phyloP scores from a whole-genome alignment of 345 rosid genomes.

The Jatropha curcas region DNA sequence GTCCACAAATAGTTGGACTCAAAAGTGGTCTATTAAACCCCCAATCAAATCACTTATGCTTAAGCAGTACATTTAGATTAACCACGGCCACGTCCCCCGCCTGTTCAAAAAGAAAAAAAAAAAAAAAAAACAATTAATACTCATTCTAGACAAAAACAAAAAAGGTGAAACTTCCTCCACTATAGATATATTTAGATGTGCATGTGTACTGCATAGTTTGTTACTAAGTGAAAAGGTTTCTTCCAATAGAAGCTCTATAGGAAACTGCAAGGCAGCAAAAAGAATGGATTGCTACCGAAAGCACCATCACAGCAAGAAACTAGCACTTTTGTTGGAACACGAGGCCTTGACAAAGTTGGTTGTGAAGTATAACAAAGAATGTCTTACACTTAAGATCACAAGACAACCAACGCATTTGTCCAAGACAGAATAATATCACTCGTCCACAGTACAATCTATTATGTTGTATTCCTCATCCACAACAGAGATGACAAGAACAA shows the following conservation, averaged over 20 bases:
- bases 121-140: not conserved
- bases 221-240: not conserved
- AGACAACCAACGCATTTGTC: conserved; percentile 1
- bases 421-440: not conserved
- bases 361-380: not conserved
- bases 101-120: not conserved
- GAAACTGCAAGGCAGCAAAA: not conserved
- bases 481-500: not conserved
- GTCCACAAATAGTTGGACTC: not conserved
- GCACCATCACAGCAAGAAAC: not conserved
- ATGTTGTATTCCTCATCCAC: not conserved
- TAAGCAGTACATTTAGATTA: not conserved
- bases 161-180: not conserved
- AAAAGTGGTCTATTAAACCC: not conserved
- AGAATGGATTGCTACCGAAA: not conserved
- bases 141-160: not conserved
- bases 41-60: not conserved
- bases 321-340: not conserved
- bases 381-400: not conserved
- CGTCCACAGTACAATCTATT: not conserved
- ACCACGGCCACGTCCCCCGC: not conserved
- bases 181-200: not conserved
- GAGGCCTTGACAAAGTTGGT: not conserved
- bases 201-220: not conserved
- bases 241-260: not conserved